Percentiles rank a stretch among this genome's conserved stretches.
Evolutionary conservation across 805 yeast species (phyloP).

Genomic region (Barnettozyma sucrosica): DNA sequence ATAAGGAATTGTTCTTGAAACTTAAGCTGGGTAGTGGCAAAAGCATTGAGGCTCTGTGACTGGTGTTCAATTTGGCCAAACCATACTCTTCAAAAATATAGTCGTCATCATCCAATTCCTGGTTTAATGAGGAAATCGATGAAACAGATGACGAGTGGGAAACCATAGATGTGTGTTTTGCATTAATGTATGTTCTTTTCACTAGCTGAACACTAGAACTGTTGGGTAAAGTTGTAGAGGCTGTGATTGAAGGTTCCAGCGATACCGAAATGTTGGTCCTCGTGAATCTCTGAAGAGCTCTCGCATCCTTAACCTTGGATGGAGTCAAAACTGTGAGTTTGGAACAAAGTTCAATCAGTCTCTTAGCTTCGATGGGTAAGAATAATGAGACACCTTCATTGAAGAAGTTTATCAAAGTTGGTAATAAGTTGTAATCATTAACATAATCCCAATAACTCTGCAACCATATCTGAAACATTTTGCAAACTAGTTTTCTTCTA

Average conservation of each 20-base stretch:
- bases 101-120: constrained; percentile 28
- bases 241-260: neutral
- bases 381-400: constrained; percentile 63
- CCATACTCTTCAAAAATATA: constrained; percentile 57
- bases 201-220: constrained; percentile 38
- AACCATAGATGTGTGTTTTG: constrained; percentile 25
- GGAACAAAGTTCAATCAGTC: constrained; percentile 56
- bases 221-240: constrained; percentile 9
- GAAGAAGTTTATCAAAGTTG: constrained; percentile 71
- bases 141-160: constrained; percentile 34
- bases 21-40: constrained; percentile 24
- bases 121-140: constrained; percentile 27
- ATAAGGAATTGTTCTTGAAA: constrained; percentile 19
- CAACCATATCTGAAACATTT: constrained; percentile 75
- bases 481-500: constrained; percentile 62
- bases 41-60: constrained; percentile 37
- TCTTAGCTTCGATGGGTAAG: constrained; percentile 62
- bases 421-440: constrained; percentile 52
- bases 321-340: constrained; percentile 52
- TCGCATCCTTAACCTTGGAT: constrained; percentile 31
- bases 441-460: constrained; percentile 82
- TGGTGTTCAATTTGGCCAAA: constrained; percentile 37
- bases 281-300: neutral
- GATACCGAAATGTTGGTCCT: constrained; percentile 1
- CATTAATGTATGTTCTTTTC: constrained; percentile 39